Evolutionary conservation across 2,329 filamentous ascomycete genomes (phyloP), one percentile per base, ranked within the genome.

Genomic region (Phialocephala subalpina): DNA sequence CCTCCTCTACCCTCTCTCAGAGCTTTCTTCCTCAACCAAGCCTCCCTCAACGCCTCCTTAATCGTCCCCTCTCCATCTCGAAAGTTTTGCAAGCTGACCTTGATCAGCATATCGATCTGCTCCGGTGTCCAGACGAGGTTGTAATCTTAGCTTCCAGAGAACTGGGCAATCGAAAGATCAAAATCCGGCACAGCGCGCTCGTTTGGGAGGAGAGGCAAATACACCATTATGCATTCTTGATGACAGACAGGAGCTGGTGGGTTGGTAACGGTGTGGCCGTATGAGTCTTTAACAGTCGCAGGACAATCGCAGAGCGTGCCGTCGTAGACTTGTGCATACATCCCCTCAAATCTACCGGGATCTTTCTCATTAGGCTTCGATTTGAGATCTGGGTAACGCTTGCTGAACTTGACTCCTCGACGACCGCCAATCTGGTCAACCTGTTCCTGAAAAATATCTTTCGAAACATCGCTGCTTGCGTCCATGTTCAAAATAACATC

Each of bases 81-180:
- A 14, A 29, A 45, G 5, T 60, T 45, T 38, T 60, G 58, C 12
- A 29, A 16, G 16, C 25, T 55, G 25, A 56, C 47, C 12, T 27
- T 62, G 25, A 77, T 69, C 55, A 77, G 66, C 67, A 70, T 77
- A 52, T 76, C 74, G 27, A 77, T 70, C 64, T 77, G 75, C 68
- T 76, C 76, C 11, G 71, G 65, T 36, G 75, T 77, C 76, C 76
- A 77, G 12, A 77, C 74, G 7, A 76, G 67, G 62, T 77, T 77
- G 60, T 76, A n/a, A n/a, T n/a, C n/a, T n/a, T n/a, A 77, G 11
- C 62, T 69, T 3, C 74, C 76, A 4, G 71, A 74, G 58, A 75
- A 77, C 68, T 74, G 75, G 18, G 74, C 74, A 3, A 75, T 77
- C 4, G 67, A 71, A 4, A 75, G 75, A 67, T 77, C 75, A 60